Base-by-base conservation (phyloP, 306 rosid species). In the Inga oerstediana region DNA sequence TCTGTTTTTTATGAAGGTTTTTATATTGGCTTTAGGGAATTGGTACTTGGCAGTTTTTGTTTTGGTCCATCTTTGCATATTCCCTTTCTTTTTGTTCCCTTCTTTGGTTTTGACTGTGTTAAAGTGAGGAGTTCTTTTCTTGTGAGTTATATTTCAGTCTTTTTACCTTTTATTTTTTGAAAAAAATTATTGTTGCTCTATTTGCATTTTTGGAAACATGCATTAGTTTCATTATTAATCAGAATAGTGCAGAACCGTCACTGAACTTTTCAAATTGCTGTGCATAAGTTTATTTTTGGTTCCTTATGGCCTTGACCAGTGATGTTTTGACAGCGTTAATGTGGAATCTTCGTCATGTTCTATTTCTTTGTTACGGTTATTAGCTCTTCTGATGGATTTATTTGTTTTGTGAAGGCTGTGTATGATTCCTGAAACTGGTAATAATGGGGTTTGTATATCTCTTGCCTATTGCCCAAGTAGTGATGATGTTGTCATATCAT, bases 381-480 rank as follows among this genome's bases (percentile, higher is more conserved):
- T 74, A 58, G 45, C 80, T 84, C 41, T 58, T 68, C 87, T 91
- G 74, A 92, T 85, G 34, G 58, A 20, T 69, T 51, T 66, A 45
- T 30, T 51, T 12, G 46, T 68, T 69, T 67, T 67, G 17, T 90
- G 89, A 69, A 96, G 99, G 97, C 97, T 97, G 3, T 84, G 77
- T 80, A 61, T 93, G 80, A 82, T 93, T 86, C 94, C 94, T 56
- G 94, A 85, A 84, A 88, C 92, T 1, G 86, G 84, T 46, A 85
- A 88, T 77, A 94, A 89, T 87, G 98, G 97, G 79, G 90, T 96
- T 80, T 96, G 99, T 81, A 96, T 92, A 81, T 96, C 97, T 45
- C 90, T 93, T 80, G 94, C 97, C 37, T 89, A 87, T 83, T 90
- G 93, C 85, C 86, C 92, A n/a, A 91, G 88, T 73, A 88, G 86